Conservation (phyloP, 2,329 filamentous ascomycete genomes). For the Ophiocordyceps camponoti-leonardi region DNA sequence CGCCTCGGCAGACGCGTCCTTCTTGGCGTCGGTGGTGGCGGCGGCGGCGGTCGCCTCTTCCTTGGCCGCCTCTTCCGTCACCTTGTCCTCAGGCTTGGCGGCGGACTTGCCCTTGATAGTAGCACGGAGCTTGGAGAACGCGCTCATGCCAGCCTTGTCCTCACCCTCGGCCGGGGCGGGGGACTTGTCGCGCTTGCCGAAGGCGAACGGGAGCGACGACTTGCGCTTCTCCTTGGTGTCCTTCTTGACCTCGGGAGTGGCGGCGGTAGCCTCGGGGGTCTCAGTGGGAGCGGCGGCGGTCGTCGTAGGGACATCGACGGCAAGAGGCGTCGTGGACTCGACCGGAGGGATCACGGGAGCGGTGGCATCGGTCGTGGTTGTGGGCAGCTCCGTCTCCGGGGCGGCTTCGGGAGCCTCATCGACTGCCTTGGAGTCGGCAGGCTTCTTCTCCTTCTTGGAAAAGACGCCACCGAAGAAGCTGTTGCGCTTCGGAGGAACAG, state of each 20-base stretch:
- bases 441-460: constrained; percentile 43
- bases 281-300: constrained; percentile 29
- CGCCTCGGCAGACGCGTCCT: constrained; percentile 18
- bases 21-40: constrained; percentile 14
- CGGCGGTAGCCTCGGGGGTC: constrained; percentile 24
- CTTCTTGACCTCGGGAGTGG: constrained; percentile 40
- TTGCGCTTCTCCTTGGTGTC: constrained; percentile 67
- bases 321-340: constrained; percentile 37
- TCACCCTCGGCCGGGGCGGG: constrained; percentile 42
- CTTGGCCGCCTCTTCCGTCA: constrained; percentile 13
- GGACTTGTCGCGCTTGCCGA: constrained; percentile 59
- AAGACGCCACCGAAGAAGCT: constrained; percentile 37
- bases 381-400: constrained; percentile 25
- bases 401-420: constrained; percentile 17
- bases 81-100: constrained; percentile 25
- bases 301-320: constrained; percentile 33
- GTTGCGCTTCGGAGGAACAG: constrained; percentile 33
- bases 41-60: constrained; percentile 19
- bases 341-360: constrained; percentile 43
- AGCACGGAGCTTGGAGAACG: constrained; percentile 44
- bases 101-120: constrained; percentile 32
- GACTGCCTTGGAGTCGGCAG: constrained; percentile 27
- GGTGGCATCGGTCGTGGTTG: constrained; percentile 26
- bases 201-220: constrained; percentile 59
- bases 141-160: constrained; percentile 24